Conservation (phyloP, 495 filamentous ascomycete species). For the Pyronema domesticum region DNA sequence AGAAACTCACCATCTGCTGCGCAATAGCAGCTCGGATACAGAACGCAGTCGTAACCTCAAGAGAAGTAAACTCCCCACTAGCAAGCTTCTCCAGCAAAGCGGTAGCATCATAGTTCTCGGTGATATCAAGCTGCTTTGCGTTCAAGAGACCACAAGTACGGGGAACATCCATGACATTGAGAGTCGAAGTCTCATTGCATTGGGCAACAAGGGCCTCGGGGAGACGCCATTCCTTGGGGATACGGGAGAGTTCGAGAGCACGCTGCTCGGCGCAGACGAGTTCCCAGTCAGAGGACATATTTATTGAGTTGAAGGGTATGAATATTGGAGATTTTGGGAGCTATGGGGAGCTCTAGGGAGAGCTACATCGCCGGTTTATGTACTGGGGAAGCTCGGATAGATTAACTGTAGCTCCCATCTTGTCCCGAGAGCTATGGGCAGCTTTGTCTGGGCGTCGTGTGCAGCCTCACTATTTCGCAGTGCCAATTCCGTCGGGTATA, state of each 20-base stretch:
- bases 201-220: conserved; percentile 28
- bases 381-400: too few relatives aligned
- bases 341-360: too few relatives aligned
- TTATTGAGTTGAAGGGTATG: background rate
- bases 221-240: conserved; percentile 31
- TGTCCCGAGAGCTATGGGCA: too few relatives aligned
- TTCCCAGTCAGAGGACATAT: conserved; percentile 1
- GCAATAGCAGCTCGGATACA: conserved; percentile 28
- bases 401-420: too few relatives aligned
- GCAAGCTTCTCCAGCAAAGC: conserved; percentile 30
- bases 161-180: conserved; percentile 29
- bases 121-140: conserved; percentile 36
- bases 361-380: too few relatives aligned
- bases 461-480: too few relatives aligned
- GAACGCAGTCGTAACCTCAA: conserved; percentile 37
- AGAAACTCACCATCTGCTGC: background rate
- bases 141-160: conserved; percentile 32
- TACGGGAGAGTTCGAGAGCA: conserved; percentile 26
- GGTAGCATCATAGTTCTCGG: conserved; percentile 37
- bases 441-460: too few relatives aligned
- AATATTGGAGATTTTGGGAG: too few relatives aligned
- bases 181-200: conserved; percentile 15
- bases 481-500: too few relatives aligned
- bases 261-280: conserved; percentile 28
- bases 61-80: conserved; percentile 28